These are phyloP conservation scores for Apiospora koreana DNA, from an alignment of 2,329 filamentous ascomycete species.

Conservation along the genomic window DNA sequence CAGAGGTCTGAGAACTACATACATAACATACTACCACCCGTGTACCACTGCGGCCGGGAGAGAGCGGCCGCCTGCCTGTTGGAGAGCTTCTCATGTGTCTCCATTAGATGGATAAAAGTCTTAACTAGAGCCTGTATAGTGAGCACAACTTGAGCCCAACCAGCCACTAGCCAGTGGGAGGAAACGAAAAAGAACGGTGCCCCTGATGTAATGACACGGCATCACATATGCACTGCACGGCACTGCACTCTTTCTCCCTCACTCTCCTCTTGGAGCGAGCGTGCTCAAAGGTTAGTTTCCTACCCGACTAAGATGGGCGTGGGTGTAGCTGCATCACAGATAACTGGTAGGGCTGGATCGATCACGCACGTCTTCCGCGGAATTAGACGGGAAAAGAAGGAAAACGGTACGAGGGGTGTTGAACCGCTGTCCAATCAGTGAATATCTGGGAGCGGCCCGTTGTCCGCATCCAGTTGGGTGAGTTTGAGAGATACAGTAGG, in stretches of 20 bases:
- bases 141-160: not conserved
- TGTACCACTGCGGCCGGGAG: not conserved
- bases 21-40: not conserved
- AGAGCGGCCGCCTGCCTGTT: not conserved
- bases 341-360: not conserved
- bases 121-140: not conserved
- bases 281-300: not conserved
- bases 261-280: not conserved
- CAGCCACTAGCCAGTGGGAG: not conserved
- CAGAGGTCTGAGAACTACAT: constrained; percentile 5
- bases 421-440: not conserved
- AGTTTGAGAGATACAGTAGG: not conserved
- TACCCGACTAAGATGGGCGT: not conserved
- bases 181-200: not conserved
- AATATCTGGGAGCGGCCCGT: not conserved
- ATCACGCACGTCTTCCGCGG: not conserved
- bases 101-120: not conserved
- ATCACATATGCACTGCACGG: not conserved
- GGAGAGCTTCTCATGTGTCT: not conserved
- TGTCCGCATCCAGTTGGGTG: not conserved
- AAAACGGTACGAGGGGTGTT: not conserved
- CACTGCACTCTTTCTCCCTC: not conserved
- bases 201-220: constrained; percentile 5
- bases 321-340: not conserved
- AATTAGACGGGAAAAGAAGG: not conserved